A percentile compares a stretch with the other conserved stretches of the same genome.
Conservation (phyloP, 2,329 filamentous ascomycete species). For the Zalaria sp. region DNA sequence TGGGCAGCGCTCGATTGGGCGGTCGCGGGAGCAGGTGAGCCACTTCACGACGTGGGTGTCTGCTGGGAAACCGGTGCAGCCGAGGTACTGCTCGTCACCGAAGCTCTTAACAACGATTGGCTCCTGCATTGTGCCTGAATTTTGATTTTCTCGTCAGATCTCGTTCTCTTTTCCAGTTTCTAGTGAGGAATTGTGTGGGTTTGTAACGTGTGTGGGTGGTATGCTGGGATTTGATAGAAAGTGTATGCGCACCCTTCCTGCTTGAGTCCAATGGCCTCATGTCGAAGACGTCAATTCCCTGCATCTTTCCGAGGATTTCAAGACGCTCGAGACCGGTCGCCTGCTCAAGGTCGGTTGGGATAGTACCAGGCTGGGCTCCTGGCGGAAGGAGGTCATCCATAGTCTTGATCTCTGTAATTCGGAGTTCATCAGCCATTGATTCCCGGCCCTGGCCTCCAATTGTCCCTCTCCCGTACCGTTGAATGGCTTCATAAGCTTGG, state of each 20-base stretch:
- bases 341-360: constrained; percentile 92
- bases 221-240: neutral
- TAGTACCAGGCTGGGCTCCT: constrained; percentile 66
- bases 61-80: constrained; percentile 86
- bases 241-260: constrained; percentile 52
- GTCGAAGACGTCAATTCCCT: constrained; percentile 95
- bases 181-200: no score
- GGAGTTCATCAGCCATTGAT: constrained; percentile 15
- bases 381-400: constrained; percentile 74
- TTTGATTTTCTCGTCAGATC: neutral
- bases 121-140: constrained; percentile 67
- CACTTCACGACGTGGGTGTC: constrained; percentile 87
- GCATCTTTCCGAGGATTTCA: constrained; percentile 98
- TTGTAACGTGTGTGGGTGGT: no score
- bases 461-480: constrained; percentile 20
- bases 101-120: constrained; percentile 84
- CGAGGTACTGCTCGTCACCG: constrained; percentile 90
- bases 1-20: constrained; percentile 85
- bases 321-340: constrained; percentile 95
- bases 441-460: neutral
- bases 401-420: constrained; percentile 58
- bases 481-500: constrained; percentile 29
- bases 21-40: constrained; percentile 77
- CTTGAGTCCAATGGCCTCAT: constrained; percentile 92
- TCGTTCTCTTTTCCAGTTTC: neutral